Conservation (phyloP, 1,284 basidiomycete genomes). For the Singerocomus inundabilis region DNA sequence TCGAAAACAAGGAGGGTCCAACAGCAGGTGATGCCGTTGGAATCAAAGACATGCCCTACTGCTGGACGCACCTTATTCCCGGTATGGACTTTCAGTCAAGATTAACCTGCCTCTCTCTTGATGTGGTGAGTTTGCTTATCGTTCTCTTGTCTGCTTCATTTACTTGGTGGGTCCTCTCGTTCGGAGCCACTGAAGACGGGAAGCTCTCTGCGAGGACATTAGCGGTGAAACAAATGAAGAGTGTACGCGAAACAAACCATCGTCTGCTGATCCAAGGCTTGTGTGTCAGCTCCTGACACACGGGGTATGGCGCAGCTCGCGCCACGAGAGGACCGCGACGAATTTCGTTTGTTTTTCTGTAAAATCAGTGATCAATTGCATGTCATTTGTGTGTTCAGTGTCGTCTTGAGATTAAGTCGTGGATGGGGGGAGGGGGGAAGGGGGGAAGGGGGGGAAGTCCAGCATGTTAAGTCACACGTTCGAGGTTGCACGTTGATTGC, state of each 20-base stretch:
- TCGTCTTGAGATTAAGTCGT: neutral
- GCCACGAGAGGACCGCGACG: slow-evolving; percentile 10
- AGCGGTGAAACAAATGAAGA: neutral
- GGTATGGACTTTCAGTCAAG: neutral
- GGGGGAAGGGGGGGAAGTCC: no score
- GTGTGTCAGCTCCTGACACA: slow-evolving; percentile 1
- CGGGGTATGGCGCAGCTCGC: slow-evolving; percentile 6
- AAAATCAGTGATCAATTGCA: neutral
- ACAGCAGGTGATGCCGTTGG: slow-evolving; percentile 15
- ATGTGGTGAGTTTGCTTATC: neutral
- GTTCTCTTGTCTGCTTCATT: slow-evolving; percentile 1
- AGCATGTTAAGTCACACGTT: neutral
- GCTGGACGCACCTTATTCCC: slow-evolving; percentile 28
- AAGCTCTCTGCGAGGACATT: slow-evolving; percentile 1
- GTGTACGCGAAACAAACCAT: slow-evolving; percentile 4
- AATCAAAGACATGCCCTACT: slow-evolving; percentile 14
- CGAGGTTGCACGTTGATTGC: neutral
- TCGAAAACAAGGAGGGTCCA: slow-evolving; percentile 22
- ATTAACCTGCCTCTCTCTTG: no score
- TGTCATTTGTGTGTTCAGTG: neutral
- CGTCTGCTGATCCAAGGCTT: neutral
- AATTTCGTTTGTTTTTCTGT: neutral
- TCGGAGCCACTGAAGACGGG: slow-evolving; percentile 11
- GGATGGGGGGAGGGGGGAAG: no score
- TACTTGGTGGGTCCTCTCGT: slow-evolving; percentile 4